Base-by-base conservation (phyloP, 441 rosid genomes). In the Macaranga tanarius region DNA sequence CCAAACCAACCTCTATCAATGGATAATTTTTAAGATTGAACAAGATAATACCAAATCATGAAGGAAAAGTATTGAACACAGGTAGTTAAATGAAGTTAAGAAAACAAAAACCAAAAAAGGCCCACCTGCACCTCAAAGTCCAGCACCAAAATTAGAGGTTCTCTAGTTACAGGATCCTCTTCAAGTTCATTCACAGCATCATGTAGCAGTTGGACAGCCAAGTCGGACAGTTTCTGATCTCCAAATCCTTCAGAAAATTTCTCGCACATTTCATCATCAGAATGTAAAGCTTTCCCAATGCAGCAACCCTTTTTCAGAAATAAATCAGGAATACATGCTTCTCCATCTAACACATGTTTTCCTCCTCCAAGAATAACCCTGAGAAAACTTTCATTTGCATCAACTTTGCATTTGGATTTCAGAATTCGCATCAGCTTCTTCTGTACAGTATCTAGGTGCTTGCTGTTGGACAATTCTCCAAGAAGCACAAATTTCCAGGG, bases 41-140 rank as follows among this genome's bases (percentile, higher is more conserved):
- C 22, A 23, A 67, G 48, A 52, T 6, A 19, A 28, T 10, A 31
- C 31, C 20, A 60, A 60, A 28, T 71, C 47, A 60, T 16, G 26
- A 9, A 60, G 26, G 45, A 45, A 68, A 50, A 40, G 9, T 7
- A 58, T 6, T 38, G 22, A n/a, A 56, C 12, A 17, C 9, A 40
- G 23, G 9, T 11, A 60, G 22, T 20, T 23, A 63, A 70, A 26
- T 28, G 22, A 57, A 60, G 40, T 22, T 22, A 4, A 22, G 45
- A 23, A 42, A 40, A 57, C 28, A 13, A 55, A 68, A 59, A 25
- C 9, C 13, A 10, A 59, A 40, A 64, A 65, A 47, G 22, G 25
- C 92, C 44, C 55, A 93, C 99, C 99, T 95, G 99, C 75, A 93
- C 86, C 77, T 92, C 97, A 67, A 73, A 71, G 73, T 90, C 99